Percentiles rank a stretch among this genome's conserved stretches.
phyloP scores from a whole-genome alignment of 1,284 basidiomycete species.

The Cutaneotrichosporon mucoides region DNA sequence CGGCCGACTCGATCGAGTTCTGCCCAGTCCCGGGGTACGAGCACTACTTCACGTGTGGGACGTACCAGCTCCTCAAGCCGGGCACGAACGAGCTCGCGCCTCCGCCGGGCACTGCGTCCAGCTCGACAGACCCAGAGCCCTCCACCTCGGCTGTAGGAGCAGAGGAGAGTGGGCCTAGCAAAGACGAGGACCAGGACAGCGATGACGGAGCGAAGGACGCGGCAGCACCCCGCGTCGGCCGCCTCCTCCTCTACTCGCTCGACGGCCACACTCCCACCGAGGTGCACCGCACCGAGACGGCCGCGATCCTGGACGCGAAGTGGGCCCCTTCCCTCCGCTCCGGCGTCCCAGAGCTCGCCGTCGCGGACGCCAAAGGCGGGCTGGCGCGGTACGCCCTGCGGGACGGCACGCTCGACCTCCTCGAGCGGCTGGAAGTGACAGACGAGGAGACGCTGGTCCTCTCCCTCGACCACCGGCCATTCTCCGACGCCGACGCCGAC shows the following conservation, averaged over 20 bases:
- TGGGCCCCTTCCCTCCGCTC: slow-evolving; percentile 56
- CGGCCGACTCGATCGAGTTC: slow-evolving; percentile 87
- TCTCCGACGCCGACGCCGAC: not conserved
- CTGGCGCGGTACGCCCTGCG: slow-evolving; percentile 60
- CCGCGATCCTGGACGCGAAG: slow-evolving; percentile 88
- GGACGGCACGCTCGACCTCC: slow-evolving; percentile 4
- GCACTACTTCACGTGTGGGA: slow-evolving; percentile 77
- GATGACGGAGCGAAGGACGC: slow-evolving; percentile 44
- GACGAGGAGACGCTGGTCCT: slow-evolving; percentile 50
- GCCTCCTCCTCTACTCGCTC: slow-evolving; percentile 23
- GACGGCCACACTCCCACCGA: slow-evolving; percentile 42
- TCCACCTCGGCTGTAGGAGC: not conserved
- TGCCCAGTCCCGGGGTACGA: slow-evolving; percentile 63
- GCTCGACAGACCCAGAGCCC: no score
- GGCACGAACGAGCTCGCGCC: slow-evolving; percentile 6
- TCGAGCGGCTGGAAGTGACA: slow-evolving; percentile 51
- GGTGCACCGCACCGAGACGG: slow-evolving; percentile 65
- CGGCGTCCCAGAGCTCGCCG: slow-evolving; percentile 52
- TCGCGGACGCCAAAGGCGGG: slow-evolving; percentile 78
- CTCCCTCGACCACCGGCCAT: slow-evolving; percentile 42
- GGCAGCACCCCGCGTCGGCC: slow-evolving; percentile 53
- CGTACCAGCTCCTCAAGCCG: slow-evolving; percentile 63
- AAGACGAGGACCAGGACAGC: not conserved
- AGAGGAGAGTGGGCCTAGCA: not conserved
- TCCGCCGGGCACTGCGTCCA: not conserved